A percentile compares a stretch with the other conserved stretches of the same genome.
Evolutionary conservation across 2,329 filamentous ascomycete species (phyloP).

Genomic region (Niveomyces coronatus): DNA sequence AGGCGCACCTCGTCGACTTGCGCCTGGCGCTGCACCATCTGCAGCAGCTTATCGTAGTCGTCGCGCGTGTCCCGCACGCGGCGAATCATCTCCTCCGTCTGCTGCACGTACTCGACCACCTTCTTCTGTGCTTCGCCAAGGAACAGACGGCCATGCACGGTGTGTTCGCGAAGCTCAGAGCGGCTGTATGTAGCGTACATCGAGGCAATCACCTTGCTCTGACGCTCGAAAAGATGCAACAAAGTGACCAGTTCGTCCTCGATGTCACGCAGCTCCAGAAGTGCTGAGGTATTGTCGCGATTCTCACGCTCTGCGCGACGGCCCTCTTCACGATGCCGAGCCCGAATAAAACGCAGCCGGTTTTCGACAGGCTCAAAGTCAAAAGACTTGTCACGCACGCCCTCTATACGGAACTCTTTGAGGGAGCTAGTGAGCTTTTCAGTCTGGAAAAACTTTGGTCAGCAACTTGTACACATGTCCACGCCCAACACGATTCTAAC

Average conservation of each 20-base stretch:
- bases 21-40: conserved; percentile 57
- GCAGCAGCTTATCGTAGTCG: conserved; percentile 54
- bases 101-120: conserved; percentile 44
- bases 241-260: conserved; percentile 53
- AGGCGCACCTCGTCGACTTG: conserved; percentile 57
- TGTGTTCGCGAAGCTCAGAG: conserved; percentile 29
- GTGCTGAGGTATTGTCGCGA: conserved; percentile 50
- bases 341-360: conserved; percentile 28
- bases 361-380: conserved; percentile 31
- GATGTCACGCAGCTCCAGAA: conserved; percentile 53
- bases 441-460: conserved; percentile 29
- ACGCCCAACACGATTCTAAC: conserved; percentile 1
- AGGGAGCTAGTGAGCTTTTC: conserved; percentile 53
- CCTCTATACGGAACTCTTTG: conserved; percentile 49
- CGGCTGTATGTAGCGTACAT: conserved; percentile 36
- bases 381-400: conserved; percentile 36
- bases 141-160: conserved; percentile 38
- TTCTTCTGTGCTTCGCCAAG: conserved; percentile 41
- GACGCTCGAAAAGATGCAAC: conserved; percentile 45
- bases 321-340: conserved; percentile 28
- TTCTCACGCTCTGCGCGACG: conserved; percentile 45
- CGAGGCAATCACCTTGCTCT: conserved; percentile 37
- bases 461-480: neutral
- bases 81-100: conserved; percentile 46
- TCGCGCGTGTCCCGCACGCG: conserved; percentile 48